Evolutionary conservation across 371 early-diverging fungal genomes (phyloP), one percentile per base, ranked within the genome.

Genomic region (Rhizopus sp.): DNA sequence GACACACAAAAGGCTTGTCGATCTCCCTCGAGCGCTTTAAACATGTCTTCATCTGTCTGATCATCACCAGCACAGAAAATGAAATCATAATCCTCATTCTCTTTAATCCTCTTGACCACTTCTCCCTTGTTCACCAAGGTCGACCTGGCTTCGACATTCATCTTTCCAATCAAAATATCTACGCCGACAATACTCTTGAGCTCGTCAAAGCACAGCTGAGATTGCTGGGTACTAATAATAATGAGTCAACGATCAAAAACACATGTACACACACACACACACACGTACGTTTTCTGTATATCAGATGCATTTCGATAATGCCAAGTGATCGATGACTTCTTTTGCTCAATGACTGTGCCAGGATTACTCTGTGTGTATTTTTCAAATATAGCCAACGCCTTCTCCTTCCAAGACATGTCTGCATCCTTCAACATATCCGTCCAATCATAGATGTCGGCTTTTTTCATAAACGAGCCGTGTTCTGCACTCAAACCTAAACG

Each of bases 31-130:
- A 91, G 61, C 0, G 82, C 87, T 17, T 80, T 73, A 70, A 91
- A 91, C 97, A 98, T 97, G 65, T 97, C 98, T 72, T 97, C 97
- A 69, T 98, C 98, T 7, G 99, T 97, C 63, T 88, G 85, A 72
- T 97, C 97, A 71, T 98, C 97, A 10, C 98, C 97, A 16, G 91
- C 96, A 64, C 97, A 95, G 61, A 93, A 79, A 16, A 94, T 85
- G 75, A 96, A 97, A 60, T 95, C 96, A 7, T 66, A 55, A 16
- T 42, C 32, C 16, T 62, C 55, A 34, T 70, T 55, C 30, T 62
- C 41, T 29, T 63, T 64, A 34, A 78, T 71, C n/a, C 91, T 82
- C 64, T 91, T 93, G 42, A 97, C 97, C 57, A 98, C 95, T 64
- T 96, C 92, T 31, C 98, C 98, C 79, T 91, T 91, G 77, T 88